Conservation (phyloP, 129 eudicot genomes). For the Lactuca sativa region DNA sequence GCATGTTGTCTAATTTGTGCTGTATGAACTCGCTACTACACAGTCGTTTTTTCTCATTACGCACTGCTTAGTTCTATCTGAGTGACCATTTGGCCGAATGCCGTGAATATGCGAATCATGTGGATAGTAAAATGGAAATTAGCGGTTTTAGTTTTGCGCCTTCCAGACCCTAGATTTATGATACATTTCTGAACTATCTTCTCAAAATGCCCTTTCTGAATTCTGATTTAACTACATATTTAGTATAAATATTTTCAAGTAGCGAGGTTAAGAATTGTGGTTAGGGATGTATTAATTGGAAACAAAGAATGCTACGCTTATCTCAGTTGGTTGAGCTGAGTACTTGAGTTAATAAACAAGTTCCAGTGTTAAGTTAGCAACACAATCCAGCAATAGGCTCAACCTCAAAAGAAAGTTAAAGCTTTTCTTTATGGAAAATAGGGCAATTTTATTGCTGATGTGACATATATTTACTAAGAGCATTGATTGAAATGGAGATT, state of each 20-base stretch:
- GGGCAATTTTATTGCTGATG: slow-evolving; percentile 6
- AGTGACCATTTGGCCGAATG: slow-evolving; percentile 3
- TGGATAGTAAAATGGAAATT: slow-evolving; percentile 7
- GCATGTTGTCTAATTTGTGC: slow-evolving; percentile 21
- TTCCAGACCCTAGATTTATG: not conserved
- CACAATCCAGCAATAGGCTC: not conserved
- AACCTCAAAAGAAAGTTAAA: not conserved
- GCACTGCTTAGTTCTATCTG: slow-evolving; percentile 5
- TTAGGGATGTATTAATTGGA: too few relatives aligned
- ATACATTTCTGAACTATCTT: not conserved
- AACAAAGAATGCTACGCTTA: too few relatives aligned
- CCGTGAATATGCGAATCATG: slow-evolving; percentile 7
- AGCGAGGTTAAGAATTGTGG: too few relatives aligned
- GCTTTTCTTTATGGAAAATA: not conserved
- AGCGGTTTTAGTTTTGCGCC: not conserved
- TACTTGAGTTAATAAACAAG: too few relatives aligned
- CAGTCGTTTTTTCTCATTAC: not conserved
- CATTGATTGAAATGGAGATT: not conserved
- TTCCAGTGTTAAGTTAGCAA: too few relatives aligned
- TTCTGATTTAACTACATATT: not conserved
- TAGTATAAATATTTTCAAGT: too few relatives aligned
- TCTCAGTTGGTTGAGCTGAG: too few relatives aligned
- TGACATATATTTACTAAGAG: slow-evolving; percentile 11
- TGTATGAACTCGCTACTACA: slow-evolving; percentile 12
- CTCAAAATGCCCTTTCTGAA: not conserved